Percentiles rank a stretch among this genome's conserved stretches.
phyloP scores from a whole-genome alignment of 768 basidiomycete species.

The Serendipita indica region DNA sequence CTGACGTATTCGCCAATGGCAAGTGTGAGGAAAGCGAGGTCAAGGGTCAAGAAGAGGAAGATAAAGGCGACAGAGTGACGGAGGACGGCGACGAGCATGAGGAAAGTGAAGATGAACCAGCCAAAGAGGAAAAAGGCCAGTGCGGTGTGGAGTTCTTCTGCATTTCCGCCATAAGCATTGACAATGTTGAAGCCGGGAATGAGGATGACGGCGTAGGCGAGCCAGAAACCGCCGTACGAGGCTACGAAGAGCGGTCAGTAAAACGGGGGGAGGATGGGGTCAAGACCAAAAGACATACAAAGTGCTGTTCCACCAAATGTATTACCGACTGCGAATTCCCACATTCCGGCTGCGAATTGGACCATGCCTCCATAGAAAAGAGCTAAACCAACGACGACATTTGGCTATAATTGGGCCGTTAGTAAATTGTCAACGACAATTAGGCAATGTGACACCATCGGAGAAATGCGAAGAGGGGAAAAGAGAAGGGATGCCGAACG shows the following conservation, averaged over 20 bases:
- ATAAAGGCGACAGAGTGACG: conserved; percentile 3
- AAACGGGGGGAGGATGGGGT: no score
- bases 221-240: conserved; percentile 18
- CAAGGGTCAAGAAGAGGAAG: not conserved
- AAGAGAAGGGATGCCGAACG: conserved; percentile 2
- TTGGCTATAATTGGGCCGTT: not conserved
- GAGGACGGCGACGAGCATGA: not conserved
- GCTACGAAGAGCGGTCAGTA: no score
- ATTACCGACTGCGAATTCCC: conserved; percentile 27
- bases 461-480: not conserved
- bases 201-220: conserved; percentile 16
- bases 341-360: conserved; percentile 5
- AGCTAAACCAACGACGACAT: conserved; percentile 5
- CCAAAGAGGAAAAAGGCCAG: conserved; percentile 14
- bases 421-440: not conserved
- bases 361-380: conserved; percentile 2
- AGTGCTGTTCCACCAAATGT: conserved; percentile 21
- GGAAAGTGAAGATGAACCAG: conserved; percentile 7
- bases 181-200: conserved; percentile 14
- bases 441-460: not conserved
- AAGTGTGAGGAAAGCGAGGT: not conserved
- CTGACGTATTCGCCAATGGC: not conserved
- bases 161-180: conserved; percentile 3
- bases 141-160: conserved; percentile 9
- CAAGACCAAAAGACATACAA: no score